phyloP scores from a whole-genome alignment of 768 basidiomycete species.

The Wakefieldia striispora region DNA sequence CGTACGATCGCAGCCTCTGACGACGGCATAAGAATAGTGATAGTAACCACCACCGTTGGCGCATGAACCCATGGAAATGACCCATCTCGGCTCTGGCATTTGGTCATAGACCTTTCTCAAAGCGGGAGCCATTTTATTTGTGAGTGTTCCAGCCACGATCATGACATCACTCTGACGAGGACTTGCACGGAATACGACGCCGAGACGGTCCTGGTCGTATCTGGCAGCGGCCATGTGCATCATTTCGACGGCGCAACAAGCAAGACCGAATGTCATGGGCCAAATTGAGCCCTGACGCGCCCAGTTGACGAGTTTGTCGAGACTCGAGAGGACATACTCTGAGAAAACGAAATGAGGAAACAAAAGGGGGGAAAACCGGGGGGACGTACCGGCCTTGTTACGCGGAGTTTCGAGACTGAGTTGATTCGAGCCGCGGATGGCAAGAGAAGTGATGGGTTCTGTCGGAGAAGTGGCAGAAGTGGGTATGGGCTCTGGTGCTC shows the following conservation, averaged over 20 bases:
- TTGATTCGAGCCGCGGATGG: slow-evolving; percentile 79
- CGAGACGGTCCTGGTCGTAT: slow-evolving; percentile 97
- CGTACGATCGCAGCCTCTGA: slow-evolving; percentile 95
- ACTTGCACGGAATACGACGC: slow-evolving; percentile 98
- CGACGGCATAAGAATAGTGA: slow-evolving; percentile 98
- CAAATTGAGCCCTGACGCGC: slow-evolving; percentile 97
- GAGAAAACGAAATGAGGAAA: slow-evolving; percentile 3
- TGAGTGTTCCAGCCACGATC: slow-evolving; percentile 98
- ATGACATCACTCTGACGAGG: slow-evolving; percentile 97
- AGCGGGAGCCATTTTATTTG: slow-evolving; percentile 99
- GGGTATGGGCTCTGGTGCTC: slow-evolving; percentile 40
- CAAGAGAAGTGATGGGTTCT: slow-evolving; percentile 67
- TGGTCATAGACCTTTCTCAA: slow-evolving; percentile 96
- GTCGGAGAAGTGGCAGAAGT: slow-evolving; percentile 42
- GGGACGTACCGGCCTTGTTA: slow-evolving; percentile 78
- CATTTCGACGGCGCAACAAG: slow-evolving; percentile 99
- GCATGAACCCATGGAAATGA: slow-evolving; percentile 99
- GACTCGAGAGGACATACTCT: slow-evolving; percentile 96
- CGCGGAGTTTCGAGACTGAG: slow-evolving; percentile 81
- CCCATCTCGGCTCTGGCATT: slow-evolving; percentile 99
- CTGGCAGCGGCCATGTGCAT: slow-evolving; percentile 99
- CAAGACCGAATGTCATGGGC: slow-evolving; percentile 99
- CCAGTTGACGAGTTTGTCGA: slow-evolving; percentile 98
- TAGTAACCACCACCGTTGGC: slow-evolving; percentile 98
- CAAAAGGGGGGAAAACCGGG: background rate